A percentile compares a stretch with the other conserved stretches of the same genome.
Evolutionary conservation across 345 rosid species (phyloP).

Genomic region (Pistacia vera): DNA sequence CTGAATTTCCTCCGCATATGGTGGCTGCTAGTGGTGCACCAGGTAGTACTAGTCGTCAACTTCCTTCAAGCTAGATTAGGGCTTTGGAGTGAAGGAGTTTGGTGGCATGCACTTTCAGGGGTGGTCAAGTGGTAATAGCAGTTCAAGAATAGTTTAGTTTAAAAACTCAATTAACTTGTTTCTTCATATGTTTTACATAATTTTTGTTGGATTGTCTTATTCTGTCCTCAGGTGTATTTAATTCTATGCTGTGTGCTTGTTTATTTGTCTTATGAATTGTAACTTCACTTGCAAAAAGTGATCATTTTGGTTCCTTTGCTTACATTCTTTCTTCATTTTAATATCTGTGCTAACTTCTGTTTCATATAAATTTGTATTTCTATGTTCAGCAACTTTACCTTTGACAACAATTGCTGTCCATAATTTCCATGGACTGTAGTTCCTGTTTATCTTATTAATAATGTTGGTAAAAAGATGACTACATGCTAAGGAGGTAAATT

Average conservation of each 20-base stretch:
- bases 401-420: background rate
- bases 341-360: too few species aligned
- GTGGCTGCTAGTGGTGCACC: slow-evolving; percentile 43
- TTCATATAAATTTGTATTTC: background rate
- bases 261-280: slow-evolving; percentile 32
- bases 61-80: slow-evolving; percentile 68
- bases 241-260: slow-evolving; percentile 31
- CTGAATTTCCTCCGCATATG: slow-evolving; percentile 51
- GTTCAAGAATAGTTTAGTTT: slow-evolving; percentile 34
- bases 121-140: slow-evolving; percentile 52
- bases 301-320: background rate
- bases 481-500: slow-evolving; percentile 1
- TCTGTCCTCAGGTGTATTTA: slow-evolving; percentile 27
- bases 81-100: slow-evolving; percentile 61
- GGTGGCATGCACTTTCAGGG: slow-evolving; percentile 80
- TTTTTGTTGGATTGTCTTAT: slow-evolving; percentile 30
- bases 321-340: background rate
- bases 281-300: slow-evolving; percentile 27
- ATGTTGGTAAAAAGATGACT: background rate
- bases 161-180: background rate
- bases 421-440: background rate
- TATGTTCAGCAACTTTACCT: background rate
- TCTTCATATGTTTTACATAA: slow-evolving; percentile 18
- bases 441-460: background rate
- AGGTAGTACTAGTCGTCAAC: slow-evolving; percentile 51